Evolutionary conservation across 768 basidiomycete genomes (phyloP).

Genomic region (Symmetrospora coprosmae): DNA sequence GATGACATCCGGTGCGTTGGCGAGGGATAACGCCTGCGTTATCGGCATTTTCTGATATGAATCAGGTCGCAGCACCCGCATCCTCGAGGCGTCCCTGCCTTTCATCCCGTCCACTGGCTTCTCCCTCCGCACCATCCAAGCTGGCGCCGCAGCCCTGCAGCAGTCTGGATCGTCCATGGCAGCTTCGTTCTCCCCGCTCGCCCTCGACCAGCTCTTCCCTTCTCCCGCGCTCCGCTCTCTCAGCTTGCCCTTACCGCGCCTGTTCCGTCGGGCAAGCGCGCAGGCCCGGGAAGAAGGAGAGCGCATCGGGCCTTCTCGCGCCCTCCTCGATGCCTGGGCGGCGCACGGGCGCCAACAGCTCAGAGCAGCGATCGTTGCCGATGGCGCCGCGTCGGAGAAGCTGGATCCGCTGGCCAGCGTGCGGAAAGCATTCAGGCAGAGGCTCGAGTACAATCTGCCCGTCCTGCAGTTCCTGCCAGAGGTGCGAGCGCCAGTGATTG

Average conservation of each 20-base stretch:
- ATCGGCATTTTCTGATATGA: not conserved
- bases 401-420: not conserved
- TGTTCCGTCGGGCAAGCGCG: conserved; percentile 1
- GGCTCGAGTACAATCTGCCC: conserved; percentile 7
- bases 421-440: not conserved
- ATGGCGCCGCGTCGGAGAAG: too few species aligned
- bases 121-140: not conserved
- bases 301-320: not conserved
- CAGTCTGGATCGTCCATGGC: not conserved
- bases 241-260: not conserved
- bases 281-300: not conserved
- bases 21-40: too few species aligned
- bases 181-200: not conserved
- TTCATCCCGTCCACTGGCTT: conserved; percentile 12
- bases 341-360: not conserved
- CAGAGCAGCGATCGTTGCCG: not conserved
- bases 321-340: conserved; percentile 15
- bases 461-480: not conserved
- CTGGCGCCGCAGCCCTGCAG: not conserved
- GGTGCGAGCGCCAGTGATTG: not conserved
- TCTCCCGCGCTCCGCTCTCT: not conserved
- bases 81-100: not conserved
- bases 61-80: not conserved
- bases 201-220: conserved; percentile 15
- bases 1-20: too few species aligned